These are phyloP conservation scores for Multifurca ochricompacta DNA, from an alignment of 768 basidiomycete species.

Conservation along the genomic window DNA sequence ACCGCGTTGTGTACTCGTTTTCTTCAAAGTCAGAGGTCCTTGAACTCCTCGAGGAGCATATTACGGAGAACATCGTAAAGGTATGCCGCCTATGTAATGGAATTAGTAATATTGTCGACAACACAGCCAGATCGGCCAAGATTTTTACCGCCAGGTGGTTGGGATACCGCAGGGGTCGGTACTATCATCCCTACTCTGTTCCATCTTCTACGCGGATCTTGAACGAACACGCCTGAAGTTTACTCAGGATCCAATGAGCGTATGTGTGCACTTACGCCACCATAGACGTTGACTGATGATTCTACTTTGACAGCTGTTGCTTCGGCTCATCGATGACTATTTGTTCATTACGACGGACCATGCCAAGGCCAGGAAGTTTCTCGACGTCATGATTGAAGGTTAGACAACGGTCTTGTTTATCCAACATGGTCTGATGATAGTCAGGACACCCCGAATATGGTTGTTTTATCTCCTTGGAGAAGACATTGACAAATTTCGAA, in stretches of 20 bases:
- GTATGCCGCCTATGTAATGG: constrained; percentile 29
- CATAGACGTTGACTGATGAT: not conserved
- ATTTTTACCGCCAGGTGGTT: constrained; percentile 79
- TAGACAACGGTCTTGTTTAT: not conserved
- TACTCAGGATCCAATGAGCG: constrained; percentile 50
- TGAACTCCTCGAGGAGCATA: constrained; percentile 77
- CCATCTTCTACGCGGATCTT: constrained; percentile 90
- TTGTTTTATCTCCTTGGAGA: constrained; percentile 80
- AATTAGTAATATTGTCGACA: not conserved
- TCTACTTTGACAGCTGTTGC: constrained; percentile 49
- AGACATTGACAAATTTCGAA: constrained; percentile 86
- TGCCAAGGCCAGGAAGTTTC: constrained; percentile 54
- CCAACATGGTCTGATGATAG: not conserved
- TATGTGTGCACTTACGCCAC: constrained; percentile 37
- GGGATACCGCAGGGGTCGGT: constrained; percentile 98
- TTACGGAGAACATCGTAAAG: constrained; percentile 89
- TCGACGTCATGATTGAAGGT: constrained; percentile 73
- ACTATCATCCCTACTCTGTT: constrained; percentile 89
- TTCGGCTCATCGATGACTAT: constrained; percentile 94
- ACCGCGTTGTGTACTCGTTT: constrained; percentile 60
- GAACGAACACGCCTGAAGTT: constrained; percentile 54
- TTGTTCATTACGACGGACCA: constrained; percentile 71
- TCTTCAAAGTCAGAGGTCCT: constrained; percentile 54
- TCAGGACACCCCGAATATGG: constrained; percentile 91
- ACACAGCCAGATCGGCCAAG: constrained; percentile 56